A percentile compares a stretch with the other conserved stretches of the same genome.
Conservation (phyloP, 768 basidiomycete species). For the Calocybe cyanea region DNA sequence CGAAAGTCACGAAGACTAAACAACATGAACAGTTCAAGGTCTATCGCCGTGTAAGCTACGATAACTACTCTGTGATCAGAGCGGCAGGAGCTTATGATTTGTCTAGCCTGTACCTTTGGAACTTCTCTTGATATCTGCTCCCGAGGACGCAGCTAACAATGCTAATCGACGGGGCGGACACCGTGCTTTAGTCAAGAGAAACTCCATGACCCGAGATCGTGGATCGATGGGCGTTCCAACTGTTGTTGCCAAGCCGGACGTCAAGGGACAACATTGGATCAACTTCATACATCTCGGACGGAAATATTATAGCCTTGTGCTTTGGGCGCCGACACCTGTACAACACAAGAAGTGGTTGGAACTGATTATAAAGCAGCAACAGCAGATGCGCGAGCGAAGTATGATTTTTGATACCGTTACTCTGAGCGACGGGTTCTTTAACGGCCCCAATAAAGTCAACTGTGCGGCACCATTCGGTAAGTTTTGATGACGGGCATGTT, state of each 20-base stretch:
- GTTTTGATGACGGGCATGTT: too few species aligned
- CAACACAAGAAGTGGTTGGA: conserved; percentile 95
- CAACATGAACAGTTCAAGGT: conserved; percentile 92
- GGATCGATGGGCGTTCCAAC: conserved; percentile 41
- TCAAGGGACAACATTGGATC: conserved; percentile 85
- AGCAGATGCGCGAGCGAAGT: conserved; percentile 77
- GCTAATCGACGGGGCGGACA: conserved; percentile 34
- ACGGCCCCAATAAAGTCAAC: conserved; percentile 81
- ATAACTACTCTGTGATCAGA: not conserved
- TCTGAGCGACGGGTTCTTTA: conserved; percentile 86
- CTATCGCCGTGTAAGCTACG: conserved; percentile 74
- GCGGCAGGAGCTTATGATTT: not conserved
- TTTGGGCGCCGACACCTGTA: conserved; percentile 86
- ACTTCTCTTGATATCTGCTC: conserved; percentile 76
- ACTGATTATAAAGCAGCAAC: conserved; percentile 85
- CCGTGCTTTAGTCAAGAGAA: conserved; percentile 44
- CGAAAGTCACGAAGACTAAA: conserved; percentile 77
- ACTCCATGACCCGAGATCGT: conserved; percentile 36
- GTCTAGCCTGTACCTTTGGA: conserved; percentile 92
- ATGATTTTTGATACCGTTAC: conserved; percentile 81
- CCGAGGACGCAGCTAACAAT: conserved; percentile 53
- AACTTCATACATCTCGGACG: conserved; percentile 93
- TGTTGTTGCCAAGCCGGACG: conserved; percentile 50
- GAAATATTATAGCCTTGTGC: conserved; percentile 85
- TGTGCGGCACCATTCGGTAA: conserved; percentile 87